Evolutionary conservation across 306 rosid species (phyloP).

Genomic region (Ziziphus jujuba): DNA sequence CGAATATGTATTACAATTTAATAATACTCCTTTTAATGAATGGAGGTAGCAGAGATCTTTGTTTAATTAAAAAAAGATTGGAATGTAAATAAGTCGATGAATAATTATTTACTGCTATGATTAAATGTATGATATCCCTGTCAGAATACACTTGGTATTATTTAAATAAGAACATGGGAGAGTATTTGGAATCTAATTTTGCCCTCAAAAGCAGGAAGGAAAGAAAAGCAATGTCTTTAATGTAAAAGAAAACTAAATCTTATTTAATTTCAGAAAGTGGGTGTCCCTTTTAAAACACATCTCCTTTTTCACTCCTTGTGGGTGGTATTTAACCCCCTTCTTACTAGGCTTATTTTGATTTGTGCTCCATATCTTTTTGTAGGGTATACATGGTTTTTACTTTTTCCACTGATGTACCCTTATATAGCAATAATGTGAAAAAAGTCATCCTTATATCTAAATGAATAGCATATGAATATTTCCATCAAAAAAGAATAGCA

Average conservation of each 20-base stretch:
- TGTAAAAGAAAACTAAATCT: conserved; percentile 25
- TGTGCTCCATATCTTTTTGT: conserved; percentile 32
- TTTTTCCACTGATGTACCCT: background rate
- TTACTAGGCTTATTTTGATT: too few relatives aligned
- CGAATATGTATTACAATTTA: background rate
- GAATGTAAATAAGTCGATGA: background rate
- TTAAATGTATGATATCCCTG: conserved; percentile 31
- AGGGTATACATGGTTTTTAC: conserved; percentile 18
- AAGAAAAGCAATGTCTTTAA: conserved; percentile 37
- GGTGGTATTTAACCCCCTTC: conserved; percentile 32
- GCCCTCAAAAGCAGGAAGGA: conserved; percentile 60
- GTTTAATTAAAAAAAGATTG: background rate
- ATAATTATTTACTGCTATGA: conserved; percentile 10
- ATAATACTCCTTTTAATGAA: background rate
- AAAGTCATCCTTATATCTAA: background rate
- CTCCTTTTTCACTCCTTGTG: conserved; percentile 39
- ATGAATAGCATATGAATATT: background rate
- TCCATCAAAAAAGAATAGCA: too few relatives aligned
- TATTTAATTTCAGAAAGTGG: conserved; percentile 47
- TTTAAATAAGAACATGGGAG: conserved; percentile 28
- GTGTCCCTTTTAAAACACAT: conserved; percentile 51
- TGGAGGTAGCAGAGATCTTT: background rate
- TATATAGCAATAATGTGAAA: background rate
- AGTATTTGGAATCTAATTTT: conserved; percentile 50
- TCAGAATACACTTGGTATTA: conserved; percentile 33